Conservation (phyloP, 306 rosid species). For the Gleditsia sinensis region DNA sequence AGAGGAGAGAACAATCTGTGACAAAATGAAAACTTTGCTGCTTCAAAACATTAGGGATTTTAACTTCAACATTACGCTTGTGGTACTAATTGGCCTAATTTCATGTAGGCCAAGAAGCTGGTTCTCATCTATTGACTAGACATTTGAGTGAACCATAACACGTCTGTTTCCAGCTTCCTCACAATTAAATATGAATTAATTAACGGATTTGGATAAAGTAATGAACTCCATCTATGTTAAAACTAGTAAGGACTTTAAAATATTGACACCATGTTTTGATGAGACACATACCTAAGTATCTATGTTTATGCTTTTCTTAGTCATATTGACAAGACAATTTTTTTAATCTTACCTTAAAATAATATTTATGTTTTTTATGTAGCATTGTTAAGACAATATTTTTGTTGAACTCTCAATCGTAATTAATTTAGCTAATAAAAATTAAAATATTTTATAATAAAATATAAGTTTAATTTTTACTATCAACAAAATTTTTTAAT, state of each 20-base stretch:
- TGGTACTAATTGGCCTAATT: slow-evolving; percentile 26
- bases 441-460: too few species aligned
- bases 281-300: slow-evolving; percentile 4
- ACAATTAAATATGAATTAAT: neutral
- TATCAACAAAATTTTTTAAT: too few species aligned
- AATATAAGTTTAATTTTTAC: too few species aligned
- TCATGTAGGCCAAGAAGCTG: slow-evolving; percentile 38
- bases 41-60: slow-evolving; percentile 4
- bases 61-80: slow-evolving; percentile 21
- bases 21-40: neutral
- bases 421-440: too few species aligned
- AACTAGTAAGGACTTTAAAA: neutral
- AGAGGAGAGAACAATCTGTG: neutral
- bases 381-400: too few species aligned
- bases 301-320: neutral
- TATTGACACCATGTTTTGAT: neutral
- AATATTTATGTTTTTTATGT: too few species aligned
- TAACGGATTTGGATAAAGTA: neutral
- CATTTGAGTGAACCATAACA: slow-evolving; percentile 59
- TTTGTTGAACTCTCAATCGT: too few species aligned
- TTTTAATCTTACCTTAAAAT: too few species aligned
- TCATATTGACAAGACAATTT: slow-evolving; percentile 7
- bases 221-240: neutral
- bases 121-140: slow-evolving; percentile 51
- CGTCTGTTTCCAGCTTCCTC: slow-evolving; percentile 14